Base-by-base conservation (phyloP, 1,284 basidiomycete genomes). In the Ustilago vetiveriae region DNA sequence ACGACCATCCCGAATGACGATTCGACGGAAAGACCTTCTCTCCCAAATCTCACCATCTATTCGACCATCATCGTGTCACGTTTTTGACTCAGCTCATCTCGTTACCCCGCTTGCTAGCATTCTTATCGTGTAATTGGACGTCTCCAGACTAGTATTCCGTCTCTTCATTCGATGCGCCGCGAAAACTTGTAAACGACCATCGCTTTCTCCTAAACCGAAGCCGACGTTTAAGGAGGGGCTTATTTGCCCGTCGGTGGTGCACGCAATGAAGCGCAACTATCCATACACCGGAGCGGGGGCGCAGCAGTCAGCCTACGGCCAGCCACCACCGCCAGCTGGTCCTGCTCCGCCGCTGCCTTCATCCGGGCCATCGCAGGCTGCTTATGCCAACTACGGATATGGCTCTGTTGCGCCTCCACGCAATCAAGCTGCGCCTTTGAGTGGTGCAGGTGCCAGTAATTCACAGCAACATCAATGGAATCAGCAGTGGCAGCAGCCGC, bases 341-440 rank as follows among this genome's bases (percentile, higher is more conserved):
- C 56, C 67, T 22, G 67, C 62, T 14, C 67, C 70, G 11, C 57
- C 66, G 16, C 46, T 65, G 11, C 54, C 63, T 36, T 24, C 54
- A 14, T 64, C 59, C 1, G 52, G 56, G 16, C 54, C 52, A 14
- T 29, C 53, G 23, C 51, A 44, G 21, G 35, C 52, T 11, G 53
- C 72, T 22, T 76, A 73, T 38, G 55, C 72, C 24, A 74, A 72
- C n/a, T 76, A 76, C 32, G 74, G 74, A 14, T 76, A 76, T 24
- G 74, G 74, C 16, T 39, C 52, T 17, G 53, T 52, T n/a, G 42
- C 51, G 5, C 60, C 55, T 19, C 23, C 45, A 21, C 56, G 62
- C 39, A 33, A 47, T 5, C 21, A 46, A 21, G 30, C 57, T 26
- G 22, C 50, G 19, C 27, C 40, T 22, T 40, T 49, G 52, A 47